These are phyloP conservation scores for Colletotrichum eremochloae DNA, from an alignment of 2,329 filamentous ascomycete genomes.

Conservation along the genomic window DNA sequence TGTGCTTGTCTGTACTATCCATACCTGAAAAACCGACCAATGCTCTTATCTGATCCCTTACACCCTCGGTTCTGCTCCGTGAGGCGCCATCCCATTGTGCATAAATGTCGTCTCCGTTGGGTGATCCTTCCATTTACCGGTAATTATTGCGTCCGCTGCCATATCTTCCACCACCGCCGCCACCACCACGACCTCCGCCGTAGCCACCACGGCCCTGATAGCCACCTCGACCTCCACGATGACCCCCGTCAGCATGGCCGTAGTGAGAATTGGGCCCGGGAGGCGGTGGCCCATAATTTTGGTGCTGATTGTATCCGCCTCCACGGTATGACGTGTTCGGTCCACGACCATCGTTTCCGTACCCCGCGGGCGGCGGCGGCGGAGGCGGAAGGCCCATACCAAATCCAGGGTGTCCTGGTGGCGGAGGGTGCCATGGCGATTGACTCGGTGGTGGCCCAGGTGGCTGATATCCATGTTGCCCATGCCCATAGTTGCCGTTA, in stretches of 20 bases:
- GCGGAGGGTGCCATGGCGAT: slow-evolving; percentile 59
- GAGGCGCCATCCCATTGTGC: neutral
- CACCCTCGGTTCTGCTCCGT: neutral
- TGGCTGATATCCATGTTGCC: slow-evolving; percentile 16
- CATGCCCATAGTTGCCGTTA: slow-evolving; percentile 41
- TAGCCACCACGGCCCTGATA: slow-evolving; percentile 29
- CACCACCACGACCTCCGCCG: slow-evolving; percentile 20
- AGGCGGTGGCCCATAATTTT: slow-evolving; percentile 29
- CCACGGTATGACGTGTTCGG: slow-evolving; percentile 25
- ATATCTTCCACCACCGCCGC: slow-evolving; percentile 14
- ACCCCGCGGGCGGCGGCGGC: slow-evolving; percentile 60
- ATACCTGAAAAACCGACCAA: neutral
- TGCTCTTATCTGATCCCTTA: neutral
- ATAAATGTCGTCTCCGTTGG: neutral
- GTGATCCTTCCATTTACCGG: slow-evolving; percentile 1
- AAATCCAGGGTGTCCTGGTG: slow-evolving; percentile 60
- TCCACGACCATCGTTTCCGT: slow-evolving; percentile 41
- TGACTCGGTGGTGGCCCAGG: slow-evolving; percentile 15
- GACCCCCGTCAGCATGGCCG: slow-evolving; percentile 14
- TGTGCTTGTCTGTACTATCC: neutral
- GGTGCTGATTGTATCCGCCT: slow-evolving; percentile 26
- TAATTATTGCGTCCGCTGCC: slow-evolving; percentile 30
- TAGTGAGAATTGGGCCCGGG: slow-evolving; percentile 20
- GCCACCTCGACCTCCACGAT: slow-evolving; percentile 27
- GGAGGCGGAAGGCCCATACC: slow-evolving; percentile 60